Evolutionary conservation across 192 early-diverging fungal species (phyloP).

Genomic region (Linderina pennispora): DNA sequence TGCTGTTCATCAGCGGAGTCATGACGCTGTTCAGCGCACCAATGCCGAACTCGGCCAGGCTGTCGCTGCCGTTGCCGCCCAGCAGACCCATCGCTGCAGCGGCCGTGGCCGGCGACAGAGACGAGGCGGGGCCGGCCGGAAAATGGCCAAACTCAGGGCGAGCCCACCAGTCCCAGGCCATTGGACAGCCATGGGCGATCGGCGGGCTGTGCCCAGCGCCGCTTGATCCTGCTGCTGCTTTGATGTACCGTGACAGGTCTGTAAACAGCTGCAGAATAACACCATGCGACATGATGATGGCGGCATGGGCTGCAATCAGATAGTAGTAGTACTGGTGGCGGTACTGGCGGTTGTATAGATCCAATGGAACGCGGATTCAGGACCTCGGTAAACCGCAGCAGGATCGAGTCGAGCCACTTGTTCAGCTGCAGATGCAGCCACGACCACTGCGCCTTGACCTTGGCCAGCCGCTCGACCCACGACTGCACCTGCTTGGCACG

Average conservation of each 20-base stretch:
- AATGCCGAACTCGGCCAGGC: slow-evolving; percentile 43
- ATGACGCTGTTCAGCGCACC: slow-evolving; percentile 35
- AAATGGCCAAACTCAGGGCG: no score
- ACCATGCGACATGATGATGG: slow-evolving; percentile 47
- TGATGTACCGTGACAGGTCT: slow-evolving; percentile 33
- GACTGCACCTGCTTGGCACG: slow-evolving; percentile 17
- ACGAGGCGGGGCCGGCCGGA: no score
- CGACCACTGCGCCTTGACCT: slow-evolving; percentile 43
- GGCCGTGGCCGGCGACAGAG: no score
- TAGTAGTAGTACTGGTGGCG: slow-evolving; percentile 49
- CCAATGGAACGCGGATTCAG: slow-evolving; percentile 33
- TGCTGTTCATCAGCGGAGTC: slow-evolving; percentile 34
- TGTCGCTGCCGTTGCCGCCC: slow-evolving; percentile 17
- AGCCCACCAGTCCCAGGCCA: no score
- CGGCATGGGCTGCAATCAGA: slow-evolving; percentile 42
- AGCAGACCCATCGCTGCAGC: no score
- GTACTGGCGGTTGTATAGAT: slow-evolving; percentile 41
- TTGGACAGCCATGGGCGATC: slow-evolving; percentile 3
- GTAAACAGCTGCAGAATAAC: slow-evolving; percentile 39
- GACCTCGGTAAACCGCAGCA: slow-evolving; percentile 40
- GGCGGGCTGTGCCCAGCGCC: slow-evolving; percentile 5
- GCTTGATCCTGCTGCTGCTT: slow-evolving; percentile 19
- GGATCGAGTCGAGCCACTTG: slow-evolving; percentile 45
- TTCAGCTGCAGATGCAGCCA: slow-evolving; percentile 48
- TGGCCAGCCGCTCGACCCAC: slow-evolving; percentile 37